Evolutionary conservation across 768 basidiomycete genomes (phyloP), one percentile per base, ranked within the genome.

Genomic region (Mycena rebaudengoi): DNA sequence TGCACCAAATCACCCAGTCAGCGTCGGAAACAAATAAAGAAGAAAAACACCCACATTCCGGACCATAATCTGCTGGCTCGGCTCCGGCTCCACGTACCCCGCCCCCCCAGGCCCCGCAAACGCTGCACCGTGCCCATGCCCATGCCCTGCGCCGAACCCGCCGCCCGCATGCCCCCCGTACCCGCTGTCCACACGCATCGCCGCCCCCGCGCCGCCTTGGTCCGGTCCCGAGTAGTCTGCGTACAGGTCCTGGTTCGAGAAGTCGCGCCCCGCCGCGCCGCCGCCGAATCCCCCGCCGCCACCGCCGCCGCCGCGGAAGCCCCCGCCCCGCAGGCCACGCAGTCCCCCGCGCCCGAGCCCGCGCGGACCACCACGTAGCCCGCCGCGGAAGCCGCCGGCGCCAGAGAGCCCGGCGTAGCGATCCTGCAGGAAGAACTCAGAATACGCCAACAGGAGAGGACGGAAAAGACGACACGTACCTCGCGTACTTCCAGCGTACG

Each of bases 31-130:
- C 23, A 37, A 25, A 33, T 26, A 49, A n/a, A 30, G 62, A 62
- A 25, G 28, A 25, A 45, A 13, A n/a, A 14, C 13, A 90, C 97
- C 76, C 76, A 98, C 97, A 76, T 99, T 99, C 78, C 95, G 91
- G 70, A 99, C 96, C 88, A 97, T 93, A 73, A 99, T 98, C 80
- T 99, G 97, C 75, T 95, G 93, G 74, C 91, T 96, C 5, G 96
- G 96, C 70, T 96, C 93, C 3, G 92, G 84, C 50, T 88, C 89
- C 14, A 78, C 73, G 66, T 80, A 86, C 16, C 76, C 76, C 5
- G 73, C 70, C 54, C 70, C 69, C 30, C 67, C 74, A 39, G 67
- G 67, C 20, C 73, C 79, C 14, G 72, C 80, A 0, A 71, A 80
- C n/a, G 72, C 76, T 14, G 58, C 43, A 1, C 75, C 76, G 30